phyloP scores from a whole-genome alignment of 257 asterid genomes.

The Nicotiana obtusifolia region DNA sequence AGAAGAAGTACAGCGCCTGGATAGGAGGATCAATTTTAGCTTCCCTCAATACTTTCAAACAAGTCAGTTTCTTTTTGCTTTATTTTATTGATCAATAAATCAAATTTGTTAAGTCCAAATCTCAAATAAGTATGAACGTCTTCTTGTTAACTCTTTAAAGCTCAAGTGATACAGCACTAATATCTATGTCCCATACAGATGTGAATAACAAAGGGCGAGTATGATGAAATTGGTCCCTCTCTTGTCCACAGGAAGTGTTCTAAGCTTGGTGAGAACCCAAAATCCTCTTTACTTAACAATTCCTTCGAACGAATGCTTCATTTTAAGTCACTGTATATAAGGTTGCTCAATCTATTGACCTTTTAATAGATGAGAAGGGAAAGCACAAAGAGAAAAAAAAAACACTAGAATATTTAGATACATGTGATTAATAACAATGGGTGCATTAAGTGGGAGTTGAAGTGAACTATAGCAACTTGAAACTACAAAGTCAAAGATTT shows the following conservation, averaged over 20 bases:
- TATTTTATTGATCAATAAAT: not conserved
- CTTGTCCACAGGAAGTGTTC: not conserved
- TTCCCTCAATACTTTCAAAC: too few species aligned
- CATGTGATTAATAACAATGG: too few species aligned
- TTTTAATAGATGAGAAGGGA: too few species aligned
- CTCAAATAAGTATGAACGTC: not conserved
- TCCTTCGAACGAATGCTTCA: not conserved
- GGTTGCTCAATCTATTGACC: too few species aligned
- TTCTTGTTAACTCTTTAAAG: not conserved
- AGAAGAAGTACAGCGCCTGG: too few species aligned
- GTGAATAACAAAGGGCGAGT: not conserved
- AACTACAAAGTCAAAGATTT: too few species aligned
- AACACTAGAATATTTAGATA: too few species aligned
- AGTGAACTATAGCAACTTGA: too few species aligned
- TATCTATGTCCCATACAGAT: not conserved
- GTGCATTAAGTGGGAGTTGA: too few species aligned
- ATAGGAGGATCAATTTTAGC: too few species aligned
- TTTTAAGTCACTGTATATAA: not conserved
- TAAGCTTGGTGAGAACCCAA: not conserved
- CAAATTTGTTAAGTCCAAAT: not conserved
- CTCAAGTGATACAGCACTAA: not conserved
- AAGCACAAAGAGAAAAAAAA: too few species aligned
- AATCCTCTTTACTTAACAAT: too few species aligned
- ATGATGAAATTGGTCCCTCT: conserved; percentile 1
- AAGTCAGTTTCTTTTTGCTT: not conserved